phyloP scores from a whole-genome alignment of 2,329 filamentous ascomycete species.

The Clonostachys rhizophaga region DNA sequence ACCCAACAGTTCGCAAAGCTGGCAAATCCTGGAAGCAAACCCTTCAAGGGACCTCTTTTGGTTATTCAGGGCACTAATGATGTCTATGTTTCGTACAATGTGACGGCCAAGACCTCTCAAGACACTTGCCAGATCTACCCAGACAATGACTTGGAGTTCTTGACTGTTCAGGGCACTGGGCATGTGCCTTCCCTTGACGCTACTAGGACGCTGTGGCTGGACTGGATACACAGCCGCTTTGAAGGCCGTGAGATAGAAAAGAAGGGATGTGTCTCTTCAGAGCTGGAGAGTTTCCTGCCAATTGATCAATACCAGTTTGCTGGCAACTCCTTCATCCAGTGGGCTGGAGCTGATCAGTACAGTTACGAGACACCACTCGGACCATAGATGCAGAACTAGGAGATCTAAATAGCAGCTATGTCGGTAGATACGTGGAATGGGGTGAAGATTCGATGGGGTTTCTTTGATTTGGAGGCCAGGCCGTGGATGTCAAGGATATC shows the following conservation, averaged over 20 bases:
- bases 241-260: constrained; percentile 1
- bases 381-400: not conserved
- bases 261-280: constrained; percentile 2
- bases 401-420: too few relatives aligned
- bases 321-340: constrained; percentile 2
- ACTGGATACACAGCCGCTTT: constrained; percentile 11
- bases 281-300: constrained; percentile 6
- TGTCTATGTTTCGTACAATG: constrained; percentile 5
- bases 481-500: too few relatives aligned
- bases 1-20: not conserved
- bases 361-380: not conserved
- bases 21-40: constrained; percentile 15
- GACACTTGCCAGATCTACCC: constrained; percentile 7
- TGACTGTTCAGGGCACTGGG: constrained; percentile 4
- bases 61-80: constrained; percentile 24
- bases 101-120: constrained; percentile 3
- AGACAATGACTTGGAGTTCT: constrained; percentile 7
- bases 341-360: not conserved
- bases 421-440: too few relatives aligned
- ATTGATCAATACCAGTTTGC: constrained; percentile 4
- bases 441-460: too few relatives aligned
- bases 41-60: constrained; percentile 24
- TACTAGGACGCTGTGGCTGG: constrained; percentile 8
- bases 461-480: too few relatives aligned
- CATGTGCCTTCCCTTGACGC: constrained; percentile 8